phyloP scores from a whole-genome alignment of 495 filamentous ascomycete species.

The Alectoria sarmentosa region DNA sequence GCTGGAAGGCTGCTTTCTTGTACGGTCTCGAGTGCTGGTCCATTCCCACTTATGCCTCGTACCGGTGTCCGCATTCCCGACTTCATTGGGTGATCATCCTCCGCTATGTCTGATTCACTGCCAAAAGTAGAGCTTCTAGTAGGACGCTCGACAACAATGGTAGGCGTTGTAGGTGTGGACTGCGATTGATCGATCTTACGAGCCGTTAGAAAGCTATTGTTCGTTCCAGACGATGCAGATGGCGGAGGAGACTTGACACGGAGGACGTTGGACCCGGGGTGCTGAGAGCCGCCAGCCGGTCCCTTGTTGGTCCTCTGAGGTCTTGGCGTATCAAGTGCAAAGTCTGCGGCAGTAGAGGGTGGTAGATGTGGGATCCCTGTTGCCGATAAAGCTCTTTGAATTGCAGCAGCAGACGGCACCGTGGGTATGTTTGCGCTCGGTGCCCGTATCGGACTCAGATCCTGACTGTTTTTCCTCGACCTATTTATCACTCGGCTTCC shows the following conservation, averaged over 20 bases:
- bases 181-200: slow-evolving; percentile 39
- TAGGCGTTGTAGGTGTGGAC: slow-evolving; percentile 38
- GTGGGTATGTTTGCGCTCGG: slow-evolving; percentile 41
- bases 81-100: slow-evolving; percentile 45
- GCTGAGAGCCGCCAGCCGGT: slow-evolving; percentile 49
- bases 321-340: slow-evolving; percentile 49
- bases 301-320: slow-evolving; percentile 57
- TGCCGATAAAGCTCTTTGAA: slow-evolving; percentile 58
- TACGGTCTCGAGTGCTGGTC: slow-evolving; percentile 79
- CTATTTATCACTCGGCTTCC: slow-evolving; percentile 36
- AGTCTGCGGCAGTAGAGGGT: slow-evolving; percentile 46
- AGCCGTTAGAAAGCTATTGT: slow-evolving; percentile 29
- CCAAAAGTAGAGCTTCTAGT: slow-evolving; percentile 29
- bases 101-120: slow-evolving; percentile 32
- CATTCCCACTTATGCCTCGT: slow-evolving; percentile 58
- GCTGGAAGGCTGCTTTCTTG: slow-evolving; percentile 81
- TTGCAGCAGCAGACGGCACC: slow-evolving; percentile 52
- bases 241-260: slow-evolving; percentile 64
- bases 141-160: slow-evolving; percentile 26
- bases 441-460: slow-evolving; percentile 58
- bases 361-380: slow-evolving; percentile 52
- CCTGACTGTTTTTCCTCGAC: slow-evolving; percentile 64
- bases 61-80: slow-evolving; percentile 57
- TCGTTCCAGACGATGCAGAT: slow-evolving; percentile 26
- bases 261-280: slow-evolving; percentile 43